Percentiles rank a stretch among this genome's conserved stretches.
Conservation (phyloP, 768 basidiomycete genomes). For the Naematelia encephala region DNA sequence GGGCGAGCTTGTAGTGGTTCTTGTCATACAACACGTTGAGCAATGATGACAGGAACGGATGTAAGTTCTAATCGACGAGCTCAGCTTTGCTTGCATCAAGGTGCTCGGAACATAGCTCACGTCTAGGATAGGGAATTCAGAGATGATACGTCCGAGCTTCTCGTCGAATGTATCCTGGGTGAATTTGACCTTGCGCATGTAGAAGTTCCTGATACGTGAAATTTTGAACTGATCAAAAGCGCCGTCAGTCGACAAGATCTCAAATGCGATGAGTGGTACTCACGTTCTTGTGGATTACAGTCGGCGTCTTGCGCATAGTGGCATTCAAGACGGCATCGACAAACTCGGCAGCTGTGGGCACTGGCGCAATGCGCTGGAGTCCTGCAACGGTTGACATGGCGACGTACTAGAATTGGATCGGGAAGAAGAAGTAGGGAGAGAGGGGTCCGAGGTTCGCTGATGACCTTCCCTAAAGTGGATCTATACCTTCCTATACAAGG, state of each 20-base stretch:
- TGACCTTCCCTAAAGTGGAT: too few species aligned
- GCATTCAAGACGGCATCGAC: slow-evolving; percentile 54
- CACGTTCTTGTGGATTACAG: slow-evolving; percentile 93
- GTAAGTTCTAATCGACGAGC: slow-evolving; percentile 64
- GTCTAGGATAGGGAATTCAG: slow-evolving; percentile 96
- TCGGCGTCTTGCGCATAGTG: slow-evolving; percentile 96
- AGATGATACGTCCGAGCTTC: slow-evolving; percentile 85
- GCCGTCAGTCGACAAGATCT: slow-evolving; percentile 1
- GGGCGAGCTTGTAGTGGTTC: slow-evolving; percentile 97
- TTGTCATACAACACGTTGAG: slow-evolving; percentile 99
- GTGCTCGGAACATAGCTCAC: slow-evolving; percentile 56
- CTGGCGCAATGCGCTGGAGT: slow-evolving; percentile 96
- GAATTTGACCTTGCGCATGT: slow-evolving; percentile 99
- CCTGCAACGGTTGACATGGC: slow-evolving; percentile 54
- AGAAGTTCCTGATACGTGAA: slow-evolving; percentile 86
- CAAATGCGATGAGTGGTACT: slow-evolving; percentile 13
- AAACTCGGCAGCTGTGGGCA: slow-evolving; percentile 92
- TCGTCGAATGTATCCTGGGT: slow-evolving; percentile 96
- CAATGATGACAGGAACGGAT: slow-evolving; percentile 90
- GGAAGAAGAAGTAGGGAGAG: not conserved
- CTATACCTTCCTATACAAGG: too few species aligned
- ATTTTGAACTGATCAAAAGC: slow-evolving; percentile 70
- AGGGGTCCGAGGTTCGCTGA: not conserved
- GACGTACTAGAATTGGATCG: slow-evolving; percentile 1
- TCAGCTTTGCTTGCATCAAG: not conserved